Evolutionary conservation across 345 rosid species (phyloP), one percentile per base, ranked within the genome.

Genomic region (Erodium maritimum): DNA sequence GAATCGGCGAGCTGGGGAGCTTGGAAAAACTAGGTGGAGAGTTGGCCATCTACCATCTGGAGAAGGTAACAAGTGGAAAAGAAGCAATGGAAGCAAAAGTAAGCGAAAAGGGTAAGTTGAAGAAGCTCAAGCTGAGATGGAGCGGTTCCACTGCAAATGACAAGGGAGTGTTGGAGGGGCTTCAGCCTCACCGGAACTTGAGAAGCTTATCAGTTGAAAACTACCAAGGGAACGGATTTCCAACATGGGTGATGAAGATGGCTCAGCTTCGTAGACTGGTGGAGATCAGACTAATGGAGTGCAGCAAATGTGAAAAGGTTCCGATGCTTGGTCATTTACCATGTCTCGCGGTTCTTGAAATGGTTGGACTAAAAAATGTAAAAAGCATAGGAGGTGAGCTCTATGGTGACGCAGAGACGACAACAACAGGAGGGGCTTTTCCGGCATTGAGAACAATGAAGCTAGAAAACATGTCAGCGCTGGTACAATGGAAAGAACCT

Each of bases 291-390:
- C 19, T 68, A 55, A 21, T 16, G 5, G 16, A 48, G 12, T 73
- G 73, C 48, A 45, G 14, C 9, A 19, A 2, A 0, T 69, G 72
- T 54, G 56, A 46, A 4, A 19, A 61, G 55, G 29, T 73, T 37
- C 72, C 73, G 7, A 24, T 4, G 17, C 59, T 68, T 19, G 69
- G 77, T 19, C 58, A 57, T n/a, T 61, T 68, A 21, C 66, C 51
- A 5, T 2, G 21, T 21, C 62, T 62, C n/a, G n/a, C n/a, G n/a
- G n/a, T n/a, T n/a, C n/a, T n/a, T n/a, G n/a, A n/a, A n/a, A n/a
- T n/a, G n/a, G 17, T 19, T n/a, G 21, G 37, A 22, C 18, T 68
- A 50, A 19, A 29, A 4, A 54, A 52, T 13, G 16, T 61, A n/a
- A 54, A 21, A 20, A 7, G 42, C 14, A 61, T 67, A 1, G 65